Conservation (phyloP, 768 basidiomycete genomes). For the Kwoniella dejecticola region DNA sequence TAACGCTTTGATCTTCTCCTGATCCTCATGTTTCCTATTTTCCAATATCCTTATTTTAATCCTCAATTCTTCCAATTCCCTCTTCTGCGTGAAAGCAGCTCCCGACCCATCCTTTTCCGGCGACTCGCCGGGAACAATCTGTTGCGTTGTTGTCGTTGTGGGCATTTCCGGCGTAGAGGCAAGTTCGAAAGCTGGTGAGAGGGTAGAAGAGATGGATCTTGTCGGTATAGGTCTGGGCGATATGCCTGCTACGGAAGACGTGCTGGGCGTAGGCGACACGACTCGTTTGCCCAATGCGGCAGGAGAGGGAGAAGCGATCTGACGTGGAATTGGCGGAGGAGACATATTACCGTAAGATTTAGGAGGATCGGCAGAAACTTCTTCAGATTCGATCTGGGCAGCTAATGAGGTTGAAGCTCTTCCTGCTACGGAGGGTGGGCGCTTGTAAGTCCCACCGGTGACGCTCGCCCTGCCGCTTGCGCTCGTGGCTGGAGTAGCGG, state of each 20-base stretch:
- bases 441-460: slow-evolving; percentile 13
- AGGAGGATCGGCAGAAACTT: neutral
- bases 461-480: slow-evolving; percentile 16
- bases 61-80: slow-evolving; percentile 68
- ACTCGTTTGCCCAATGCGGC: neutral
- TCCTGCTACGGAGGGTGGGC: slow-evolving; percentile 34
- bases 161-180: slow-evolving; percentile 3
- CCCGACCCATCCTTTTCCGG: slow-evolving; percentile 29
- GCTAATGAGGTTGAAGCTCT: slow-evolving; percentile 19
- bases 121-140: slow-evolving; percentile 9
- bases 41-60: slow-evolving; percentile 84
- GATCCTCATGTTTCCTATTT: slow-evolving; percentile 80
- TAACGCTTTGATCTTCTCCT: slow-evolving; percentile 77
- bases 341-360: neutral
- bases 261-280: slow-evolving; percentile 7
- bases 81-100: slow-evolving; percentile 34
- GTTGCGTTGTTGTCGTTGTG: neutral
- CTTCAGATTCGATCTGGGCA: neutral
- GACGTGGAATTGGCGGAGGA: slow-evolving; percentile 11
- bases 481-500: slow-evolving; percentile 21
- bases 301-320: slow-evolving; percentile 5
- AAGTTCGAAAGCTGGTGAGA: slow-evolving; percentile 10
- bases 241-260: slow-evolving; percentile 1
- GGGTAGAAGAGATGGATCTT: slow-evolving; percentile 22
- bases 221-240: slow-evolving; percentile 5